Evolutionary conservation across 2,329 filamentous ascomycete genomes (phyloP).

Genomic region (Hymenoscyphus infarciens): DNA sequence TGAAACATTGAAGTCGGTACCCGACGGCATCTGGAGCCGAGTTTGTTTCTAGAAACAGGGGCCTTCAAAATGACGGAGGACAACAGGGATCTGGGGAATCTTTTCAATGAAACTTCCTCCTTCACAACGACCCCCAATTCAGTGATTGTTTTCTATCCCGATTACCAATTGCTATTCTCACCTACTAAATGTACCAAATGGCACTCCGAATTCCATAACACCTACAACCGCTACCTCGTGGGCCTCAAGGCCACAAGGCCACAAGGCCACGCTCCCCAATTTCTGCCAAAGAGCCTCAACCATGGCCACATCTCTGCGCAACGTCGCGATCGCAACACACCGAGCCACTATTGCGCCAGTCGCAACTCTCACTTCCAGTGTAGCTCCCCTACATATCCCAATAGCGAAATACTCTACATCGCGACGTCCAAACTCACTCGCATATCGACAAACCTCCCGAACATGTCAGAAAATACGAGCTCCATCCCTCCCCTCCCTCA

Average conservation of each 20-base stretch:
- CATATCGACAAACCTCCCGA: neutral
- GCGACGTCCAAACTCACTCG: neutral
- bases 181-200: slow-evolving; percentile 10
- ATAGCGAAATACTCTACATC: neutral
- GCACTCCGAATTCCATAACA: slow-evolving; percentile 9
- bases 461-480: neutral
- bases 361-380: slow-evolving; percentile 6
- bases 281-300: slow-evolving; percentile 3
- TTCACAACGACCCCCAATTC: neutral
- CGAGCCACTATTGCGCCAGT: slow-evolving; percentile 12
- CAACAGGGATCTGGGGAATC: neutral
- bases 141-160: neutral
- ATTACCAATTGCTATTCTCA: neutral
- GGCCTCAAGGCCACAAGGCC: slow-evolving; percentile 32
- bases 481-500: slow-evolving; percentile 2
- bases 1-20: no score
- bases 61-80: neutral
- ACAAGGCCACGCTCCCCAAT: slow-evolving; percentile 24
- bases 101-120: neutral
- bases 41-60: slow-evolving; percentile 1
- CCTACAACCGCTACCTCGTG: slow-evolving; percentile 14
- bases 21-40: neutral
- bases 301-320: slow-evolving; percentile 26
- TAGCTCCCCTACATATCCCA: slow-evolving; percentile 8
- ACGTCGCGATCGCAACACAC: slow-evolving; percentile 20